These are phyloP conservation scores for Orbilia oligospora DNA, from an alignment of 2,329 filamentous ascomycete genomes.

Conservation along the genomic window DNA sequence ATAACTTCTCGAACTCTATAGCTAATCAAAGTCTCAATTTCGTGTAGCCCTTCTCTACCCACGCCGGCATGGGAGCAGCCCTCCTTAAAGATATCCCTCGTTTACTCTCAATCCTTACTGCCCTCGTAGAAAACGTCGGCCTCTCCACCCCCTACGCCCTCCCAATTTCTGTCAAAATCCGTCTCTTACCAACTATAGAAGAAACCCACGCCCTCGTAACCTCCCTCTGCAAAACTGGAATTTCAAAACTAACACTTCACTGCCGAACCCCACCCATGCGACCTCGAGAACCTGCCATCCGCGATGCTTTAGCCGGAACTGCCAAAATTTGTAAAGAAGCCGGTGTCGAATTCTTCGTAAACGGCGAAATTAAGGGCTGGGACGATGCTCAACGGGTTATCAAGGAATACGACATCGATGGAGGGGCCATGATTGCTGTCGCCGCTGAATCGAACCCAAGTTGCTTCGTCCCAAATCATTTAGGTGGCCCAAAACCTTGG, in stretches of 20 bases:
- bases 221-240: constrained; percentile 85
- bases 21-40: background rate
- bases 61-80: constrained; percentile 94
- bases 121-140: constrained; percentile 86
- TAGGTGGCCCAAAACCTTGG: constrained; percentile 81
- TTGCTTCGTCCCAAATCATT: constrained; percentile 79
- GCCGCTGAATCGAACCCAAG: constrained; percentile 91
- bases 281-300: constrained; percentile 86
- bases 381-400: constrained; percentile 81
- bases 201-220: constrained; percentile 83
- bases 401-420: constrained; percentile 85
- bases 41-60: constrained; percentile 82
- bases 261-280: constrained; percentile 97
- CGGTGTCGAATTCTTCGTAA: constrained; percentile 94
- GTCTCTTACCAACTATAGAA: constrained; percentile 82
- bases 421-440: constrained; percentile 92
- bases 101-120: constrained; percentile 84
- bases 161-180: constrained; percentile 92
- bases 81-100: constrained; percentile 87
- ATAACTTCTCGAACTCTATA: background rate
- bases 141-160: constrained; percentile 58
- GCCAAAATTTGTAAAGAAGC: constrained; percentile 82
- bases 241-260: constrained; percentile 91
- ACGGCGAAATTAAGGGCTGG: constrained; percentile 86
- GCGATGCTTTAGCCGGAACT: constrained; percentile 88